phyloP scores from a whole-genome alignment of 345 rosid species.

The Heritiera fomes region DNA sequence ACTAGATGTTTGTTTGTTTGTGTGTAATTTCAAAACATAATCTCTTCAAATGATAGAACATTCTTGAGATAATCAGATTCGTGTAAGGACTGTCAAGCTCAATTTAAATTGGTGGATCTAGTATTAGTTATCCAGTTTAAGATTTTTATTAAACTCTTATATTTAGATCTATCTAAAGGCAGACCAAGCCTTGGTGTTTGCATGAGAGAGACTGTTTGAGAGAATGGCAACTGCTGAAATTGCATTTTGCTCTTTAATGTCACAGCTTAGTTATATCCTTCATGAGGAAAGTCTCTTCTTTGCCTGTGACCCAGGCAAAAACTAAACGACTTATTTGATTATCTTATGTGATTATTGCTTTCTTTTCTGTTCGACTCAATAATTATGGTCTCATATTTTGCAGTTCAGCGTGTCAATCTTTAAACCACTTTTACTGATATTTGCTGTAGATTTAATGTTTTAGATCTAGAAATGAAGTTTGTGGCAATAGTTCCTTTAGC shows the following conservation, averaged over 20 bases:
- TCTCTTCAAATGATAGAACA: background rate
- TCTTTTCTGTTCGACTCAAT: slow-evolving; percentile 9
- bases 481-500: background rate
- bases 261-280: background rate
- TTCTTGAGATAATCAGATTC: background rate
- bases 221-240: background rate
- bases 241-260: background rate
- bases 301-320: background rate
- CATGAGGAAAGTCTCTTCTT: background rate
- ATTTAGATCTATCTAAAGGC: background rate
- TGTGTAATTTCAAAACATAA: background rate
- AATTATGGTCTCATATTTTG: background rate
- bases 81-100: background rate
- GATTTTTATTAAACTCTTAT: background rate
- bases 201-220: slow-evolving; percentile 1
- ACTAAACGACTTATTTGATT: background rate
- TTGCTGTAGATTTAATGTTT: slow-evolving; percentile 4
- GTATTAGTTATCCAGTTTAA: background rate
- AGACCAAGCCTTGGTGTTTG: background rate
- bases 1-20: background rate
- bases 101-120: background rate
- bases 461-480: slow-evolving; percentile 3
- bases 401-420: background rate
- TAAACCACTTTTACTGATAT: background rate
- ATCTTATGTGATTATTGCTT: slow-evolving; percentile 1